Conservation (phyloP, 164 flowering plant species). For the Umbellularia californica region DNA sequence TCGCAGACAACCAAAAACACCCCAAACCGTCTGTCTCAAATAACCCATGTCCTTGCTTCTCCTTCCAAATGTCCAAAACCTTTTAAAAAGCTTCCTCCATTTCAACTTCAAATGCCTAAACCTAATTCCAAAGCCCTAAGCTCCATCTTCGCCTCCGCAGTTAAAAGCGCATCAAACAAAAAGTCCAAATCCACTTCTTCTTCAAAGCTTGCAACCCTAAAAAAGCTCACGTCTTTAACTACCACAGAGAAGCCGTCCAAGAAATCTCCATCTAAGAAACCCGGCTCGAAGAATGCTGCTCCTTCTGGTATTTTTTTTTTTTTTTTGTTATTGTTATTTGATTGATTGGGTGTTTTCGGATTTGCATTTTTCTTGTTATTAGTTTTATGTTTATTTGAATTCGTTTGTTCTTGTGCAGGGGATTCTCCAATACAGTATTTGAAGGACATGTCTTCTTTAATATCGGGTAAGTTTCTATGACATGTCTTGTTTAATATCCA, state of each 20-base stretch:
- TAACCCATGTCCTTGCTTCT: no score
- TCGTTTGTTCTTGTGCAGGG: slow-evolving; percentile 12
- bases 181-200: not conserved
- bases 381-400: not conserved
- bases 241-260: slow-evolving; percentile 3
- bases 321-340: not conserved
- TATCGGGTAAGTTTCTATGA: slow-evolving; percentile 26
- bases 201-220: slow-evolving; percentile 9
- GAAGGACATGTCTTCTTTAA: slow-evolving; percentile 28
- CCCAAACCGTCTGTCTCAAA: no score
- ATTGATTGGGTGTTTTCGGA: not conserved
- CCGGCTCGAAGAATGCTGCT: not conserved
- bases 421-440: slow-evolving; percentile 6
- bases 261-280: slow-evolving; percentile 8
- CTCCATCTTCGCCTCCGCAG: slow-evolving; percentile 25
- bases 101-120: slow-evolving; percentile 19
- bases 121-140: slow-evolving; percentile 20
- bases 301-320: slow-evolving; percentile 3
- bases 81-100: no score
- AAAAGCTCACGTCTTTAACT: slow-evolving; percentile 7
- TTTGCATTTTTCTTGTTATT: not conserved
- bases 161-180: slow-evolving; percentile 4
- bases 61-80: no score
- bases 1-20: not conserved
- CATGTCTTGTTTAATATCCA: slow-evolving; percentile 31